phyloP scores from a whole-genome alignment of 208 protist species.

The Leishmania amazonensis region DNA sequence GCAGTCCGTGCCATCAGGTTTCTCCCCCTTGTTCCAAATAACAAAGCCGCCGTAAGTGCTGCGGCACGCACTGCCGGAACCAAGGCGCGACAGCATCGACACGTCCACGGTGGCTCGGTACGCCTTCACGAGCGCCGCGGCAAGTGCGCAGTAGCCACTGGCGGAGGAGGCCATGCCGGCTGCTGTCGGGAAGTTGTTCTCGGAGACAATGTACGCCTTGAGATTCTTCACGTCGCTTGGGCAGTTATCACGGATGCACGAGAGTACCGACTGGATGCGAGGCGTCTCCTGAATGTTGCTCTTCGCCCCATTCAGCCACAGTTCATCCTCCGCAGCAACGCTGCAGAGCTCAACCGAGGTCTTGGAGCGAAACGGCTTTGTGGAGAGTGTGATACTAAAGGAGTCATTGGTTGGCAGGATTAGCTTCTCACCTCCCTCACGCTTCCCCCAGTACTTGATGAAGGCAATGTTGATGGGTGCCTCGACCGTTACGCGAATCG shows the following conservation, averaged over 20 bases:
- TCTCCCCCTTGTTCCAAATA: slow-evolving; percentile 95
- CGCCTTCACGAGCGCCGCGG: slow-evolving; percentile 76
- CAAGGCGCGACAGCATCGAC: slow-evolving; percentile 90
- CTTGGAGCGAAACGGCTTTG: slow-evolving; percentile 93
- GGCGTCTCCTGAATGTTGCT: slow-evolving; percentile 65
- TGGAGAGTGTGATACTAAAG: slow-evolving; percentile 96
- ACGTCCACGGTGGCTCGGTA: slow-evolving; percentile 76
- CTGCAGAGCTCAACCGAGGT: slow-evolving; percentile 92
- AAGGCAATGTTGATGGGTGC: slow-evolving; percentile 99
- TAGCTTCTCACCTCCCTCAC: slow-evolving; percentile 91
- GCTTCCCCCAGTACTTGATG: slow-evolving; percentile 99
- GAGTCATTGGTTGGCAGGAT: slow-evolving; percentile 97
- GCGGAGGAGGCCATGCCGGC: slow-evolving; percentile 99
- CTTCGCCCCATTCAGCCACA: slow-evolving; percentile 96
- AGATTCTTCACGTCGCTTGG: slow-evolving; percentile 45
- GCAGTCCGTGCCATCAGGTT: slow-evolving; percentile 86
- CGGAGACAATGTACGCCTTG: slow-evolving; percentile 93
- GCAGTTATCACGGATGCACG: slow-evolving; percentile 53
- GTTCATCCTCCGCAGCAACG: slow-evolving; percentile 74
- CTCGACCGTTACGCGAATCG: slow-evolving; percentile 82
- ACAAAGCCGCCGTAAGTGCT: slow-evolving; percentile 98
- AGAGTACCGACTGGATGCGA: slow-evolving; percentile 83
- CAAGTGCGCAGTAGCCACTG: slow-evolving; percentile 96
- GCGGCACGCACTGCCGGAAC: slow-evolving; percentile 97
- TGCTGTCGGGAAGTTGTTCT: slow-evolving; percentile 99